Base-by-base conservation (phyloP, 345 rosid species). In the Camelina sativa region DNA sequence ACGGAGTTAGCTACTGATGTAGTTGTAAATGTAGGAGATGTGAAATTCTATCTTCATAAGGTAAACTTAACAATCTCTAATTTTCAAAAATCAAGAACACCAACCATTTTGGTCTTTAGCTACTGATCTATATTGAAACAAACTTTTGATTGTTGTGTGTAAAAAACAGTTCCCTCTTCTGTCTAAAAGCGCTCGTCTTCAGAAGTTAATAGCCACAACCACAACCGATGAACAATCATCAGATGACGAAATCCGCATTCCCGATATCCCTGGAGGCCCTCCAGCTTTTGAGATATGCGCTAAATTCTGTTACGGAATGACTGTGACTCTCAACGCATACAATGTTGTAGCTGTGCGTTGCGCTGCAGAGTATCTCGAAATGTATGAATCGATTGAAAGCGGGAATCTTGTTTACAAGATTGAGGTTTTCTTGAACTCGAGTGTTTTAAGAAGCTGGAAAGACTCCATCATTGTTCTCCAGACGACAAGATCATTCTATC, bases 221-320 rank as follows among this genome's bases (percentile, higher is more conserved):
- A 64, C 83, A 16, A 76, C 74, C 32, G 85, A 85, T 13, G 65
- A 69, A 62, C 53, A 63, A 62, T 73, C 61, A 53, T 73, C 61
- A 41, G 72, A 76, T 4, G 91, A 86, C 61, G 94, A 93, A 78
- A 82, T 93, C 72, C 58, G 63, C 79, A 85, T 91, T 56, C 83
- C 72, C 5, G 96, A 88, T 66, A 76, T 91, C 13, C 97, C 97
- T 0, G 98, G 98, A 23, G 98, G 98, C 8, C 91, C 94, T 23
- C 83, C 82, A 38, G 91, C 94, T 17, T 91, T 93, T 55, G 98
- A 93, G 73, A 80, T 87, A 62, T 91, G 98, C 67, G 91, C 90
- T 2, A 93, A 93, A 66, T 93, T 93, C 79, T 93, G 97, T 79
- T 93, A 93, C 48, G 97, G 97, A 12, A 91, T 93, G 89, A 84